Base-by-base conservation (phyloP, 2,329 filamentous ascomycete species). In the Aspergillus sp. region DNA sequence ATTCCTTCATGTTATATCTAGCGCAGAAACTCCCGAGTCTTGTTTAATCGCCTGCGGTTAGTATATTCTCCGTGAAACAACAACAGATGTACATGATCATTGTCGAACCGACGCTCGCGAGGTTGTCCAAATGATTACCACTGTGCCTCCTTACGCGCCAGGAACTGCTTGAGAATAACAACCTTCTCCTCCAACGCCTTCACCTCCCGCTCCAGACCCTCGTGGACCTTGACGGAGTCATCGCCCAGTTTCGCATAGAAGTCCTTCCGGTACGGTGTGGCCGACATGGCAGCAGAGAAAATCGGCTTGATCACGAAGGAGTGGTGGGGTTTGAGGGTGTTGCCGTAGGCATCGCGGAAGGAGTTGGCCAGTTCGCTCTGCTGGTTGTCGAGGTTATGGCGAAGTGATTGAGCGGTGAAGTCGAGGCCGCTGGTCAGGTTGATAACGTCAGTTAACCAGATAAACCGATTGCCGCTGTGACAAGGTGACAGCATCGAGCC, bases 321-420 rank as follows among this genome's bases (percentile, higher is more conserved):
- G 71, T 98, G 91, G 69, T 93, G 79, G 15, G 82, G 83, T 69
- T 93, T 94, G 51, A 98, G 81, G 30, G 89, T 95, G 50, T 68
- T 70, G 57, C 73, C 75, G 67, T 98, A 98, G 47, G 88, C 84
- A 35, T 68, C 66, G 51, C 83, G 80, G 80, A 98, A 98, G 29
- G 86, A 94, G 46, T 75, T 72, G 39, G 82, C 72, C 41, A 98
- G 82, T 65, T 95, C 86, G 55, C 86, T 75, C 44, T 58, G 48
- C 33, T 74, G 54, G 53, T 81, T 78, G 52, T 71, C 63, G 44
- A 86, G 52, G 67, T 93, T 94, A 58, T 80, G 72, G 54, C 77
- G 76, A 42, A 98, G 78, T 39, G 83, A 83, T 60, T 85, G 78
- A 55, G 79, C 78, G 44, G 89, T 96, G 69, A 98, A 98, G 56